A percentile compares a stretch with the other conserved stretches of the same genome.
phyloP scores from a whole-genome alignment of 768 basidiomycete genomes.

The Daedaleopsis sinensis region DNA sequence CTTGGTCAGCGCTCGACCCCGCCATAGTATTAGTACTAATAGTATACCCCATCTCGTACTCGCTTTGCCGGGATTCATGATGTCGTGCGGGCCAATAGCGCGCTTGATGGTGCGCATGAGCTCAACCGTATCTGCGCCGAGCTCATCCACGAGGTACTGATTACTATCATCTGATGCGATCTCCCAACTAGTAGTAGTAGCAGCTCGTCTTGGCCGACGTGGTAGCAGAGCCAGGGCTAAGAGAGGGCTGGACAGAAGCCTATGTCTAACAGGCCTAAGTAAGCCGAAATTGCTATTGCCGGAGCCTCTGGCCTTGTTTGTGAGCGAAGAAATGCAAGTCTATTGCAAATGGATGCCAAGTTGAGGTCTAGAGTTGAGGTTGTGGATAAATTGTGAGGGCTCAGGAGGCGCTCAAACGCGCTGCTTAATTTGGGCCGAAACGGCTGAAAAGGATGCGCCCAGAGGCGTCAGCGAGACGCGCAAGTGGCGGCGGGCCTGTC shows the following conservation, averaged over 20 bases:
- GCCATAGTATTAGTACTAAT: neutral
- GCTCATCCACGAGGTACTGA: constrained; percentile 80
- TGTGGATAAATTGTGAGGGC: neutral
- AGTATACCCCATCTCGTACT: neutral
- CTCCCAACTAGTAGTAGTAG: no score
- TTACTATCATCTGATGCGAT: constrained; percentile 89
- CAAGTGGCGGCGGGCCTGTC: neutral
- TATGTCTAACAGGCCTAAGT: no score
- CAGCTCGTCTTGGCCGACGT: no score
- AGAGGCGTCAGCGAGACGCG: neutral
- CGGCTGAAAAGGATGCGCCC: no score
- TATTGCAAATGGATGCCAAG: no score
- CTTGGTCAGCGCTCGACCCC: neutral
- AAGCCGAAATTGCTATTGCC: no score
- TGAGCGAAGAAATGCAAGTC: no score
- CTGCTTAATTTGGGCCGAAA: neutral
- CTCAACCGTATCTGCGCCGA: constrained; percentile 80
- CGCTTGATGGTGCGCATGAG: constrained; percentile 87
- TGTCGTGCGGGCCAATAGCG: constrained; percentile 75
- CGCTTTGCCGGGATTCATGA: constrained; percentile 87
- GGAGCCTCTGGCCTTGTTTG: no score
- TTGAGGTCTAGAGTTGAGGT: neutral
- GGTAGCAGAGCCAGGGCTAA: no score
- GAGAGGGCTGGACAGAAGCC: no score
- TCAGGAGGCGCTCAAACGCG: neutral